Evolutionary conservation across 1,284 basidiomycete genomes (phyloP).

Genomic region (Pascua sp.): DNA sequence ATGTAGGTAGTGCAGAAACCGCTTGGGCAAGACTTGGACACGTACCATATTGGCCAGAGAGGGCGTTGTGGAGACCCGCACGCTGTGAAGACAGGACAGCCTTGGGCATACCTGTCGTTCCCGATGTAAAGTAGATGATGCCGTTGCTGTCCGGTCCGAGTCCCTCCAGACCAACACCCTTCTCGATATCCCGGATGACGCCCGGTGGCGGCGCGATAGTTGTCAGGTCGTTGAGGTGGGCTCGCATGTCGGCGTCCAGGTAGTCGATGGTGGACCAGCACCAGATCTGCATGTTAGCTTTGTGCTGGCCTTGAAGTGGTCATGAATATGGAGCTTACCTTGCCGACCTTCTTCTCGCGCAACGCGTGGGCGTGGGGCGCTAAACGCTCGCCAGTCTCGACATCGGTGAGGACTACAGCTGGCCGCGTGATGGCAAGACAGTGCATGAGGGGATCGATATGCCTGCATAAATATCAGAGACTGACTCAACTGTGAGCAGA

Average conservation of each 20-base stretch:
- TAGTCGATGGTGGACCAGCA: background rate
- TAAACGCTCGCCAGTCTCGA: too few species aligned
- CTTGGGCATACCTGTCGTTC: conserved; percentile 27
- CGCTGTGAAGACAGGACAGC: conserved; percentile 41
- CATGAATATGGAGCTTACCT: too few species aligned
- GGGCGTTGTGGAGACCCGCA: conserved; percentile 10
- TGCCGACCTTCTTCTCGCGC: too few species aligned
- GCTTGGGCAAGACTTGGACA: conserved; percentile 4
- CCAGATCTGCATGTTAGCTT: background rate
- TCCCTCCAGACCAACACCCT: conserved; percentile 17
- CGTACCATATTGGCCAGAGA: conserved; percentile 4
- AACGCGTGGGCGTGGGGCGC: too few species aligned
- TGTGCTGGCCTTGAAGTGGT: too few species aligned
- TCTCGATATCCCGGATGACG: background rate
- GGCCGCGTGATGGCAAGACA: too few species aligned
- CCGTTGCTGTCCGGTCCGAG: conserved; percentile 38
- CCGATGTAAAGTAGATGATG: conserved; percentile 41
- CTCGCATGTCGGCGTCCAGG: background rate
- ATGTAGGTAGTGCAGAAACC: background rate
- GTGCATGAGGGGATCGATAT: background rate
- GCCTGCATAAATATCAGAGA: too few species aligned
- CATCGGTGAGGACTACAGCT: too few species aligned
- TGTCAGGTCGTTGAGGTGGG: background rate
- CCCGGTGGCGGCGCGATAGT: background rate
- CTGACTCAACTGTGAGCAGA: too few species aligned